Conservation (phyloP, 2,329 filamentous ascomycete genomes). For the Lojkania enalia region DNA sequence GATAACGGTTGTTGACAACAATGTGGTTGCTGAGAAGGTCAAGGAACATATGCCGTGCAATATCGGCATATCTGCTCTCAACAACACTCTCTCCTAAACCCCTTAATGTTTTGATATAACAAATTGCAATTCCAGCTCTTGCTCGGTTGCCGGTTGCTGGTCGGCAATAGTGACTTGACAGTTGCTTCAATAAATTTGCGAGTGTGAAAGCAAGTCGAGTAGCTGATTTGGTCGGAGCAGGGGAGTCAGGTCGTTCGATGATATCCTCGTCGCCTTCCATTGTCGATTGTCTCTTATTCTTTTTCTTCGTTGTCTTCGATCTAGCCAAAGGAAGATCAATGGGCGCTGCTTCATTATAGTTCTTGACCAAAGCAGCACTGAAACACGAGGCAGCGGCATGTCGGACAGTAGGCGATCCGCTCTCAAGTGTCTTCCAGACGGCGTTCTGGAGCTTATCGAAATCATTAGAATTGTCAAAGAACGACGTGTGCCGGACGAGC, state of each 20-base stretch:
- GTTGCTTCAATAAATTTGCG: slow-evolving; percentile 73
- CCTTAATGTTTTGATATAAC: slow-evolving; percentile 80
- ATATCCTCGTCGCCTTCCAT: slow-evolving; percentile 75
- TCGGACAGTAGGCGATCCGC: slow-evolving; percentile 71
- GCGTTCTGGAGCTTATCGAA: slow-evolving; percentile 85
- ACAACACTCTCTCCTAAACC: slow-evolving; percentile 80
- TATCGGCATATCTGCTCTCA: slow-evolving; percentile 77
- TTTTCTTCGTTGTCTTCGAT: slow-evolving; percentile 70
- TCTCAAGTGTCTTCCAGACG: slow-evolving; percentile 86
- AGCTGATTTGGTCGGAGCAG: slow-evolving; percentile 72
- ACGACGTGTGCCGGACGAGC: slow-evolving; percentile 71
- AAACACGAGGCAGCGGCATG: slow-evolving; percentile 86
- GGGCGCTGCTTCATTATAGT: slow-evolving; percentile 65
- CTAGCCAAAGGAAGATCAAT: slow-evolving; percentile 49
- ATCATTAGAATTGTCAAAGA: slow-evolving; percentile 86
- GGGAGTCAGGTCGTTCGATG: slow-evolving; percentile 68
- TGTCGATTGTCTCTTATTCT: slow-evolving; percentile 65
- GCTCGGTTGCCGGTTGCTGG: slow-evolving; percentile 77
- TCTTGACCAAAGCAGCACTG: slow-evolving; percentile 79
- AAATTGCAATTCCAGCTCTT: slow-evolving; percentile 81
- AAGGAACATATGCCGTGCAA: slow-evolving; percentile 77
- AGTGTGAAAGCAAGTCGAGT: slow-evolving; percentile 73
- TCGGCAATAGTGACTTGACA: slow-evolving; percentile 80
- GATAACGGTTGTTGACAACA: slow-evolving; percentile 83
- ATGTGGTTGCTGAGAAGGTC: slow-evolving; percentile 78